Conservation (phyloP, 345 rosid genomes). For the Lumnitzera littorea region DNA sequence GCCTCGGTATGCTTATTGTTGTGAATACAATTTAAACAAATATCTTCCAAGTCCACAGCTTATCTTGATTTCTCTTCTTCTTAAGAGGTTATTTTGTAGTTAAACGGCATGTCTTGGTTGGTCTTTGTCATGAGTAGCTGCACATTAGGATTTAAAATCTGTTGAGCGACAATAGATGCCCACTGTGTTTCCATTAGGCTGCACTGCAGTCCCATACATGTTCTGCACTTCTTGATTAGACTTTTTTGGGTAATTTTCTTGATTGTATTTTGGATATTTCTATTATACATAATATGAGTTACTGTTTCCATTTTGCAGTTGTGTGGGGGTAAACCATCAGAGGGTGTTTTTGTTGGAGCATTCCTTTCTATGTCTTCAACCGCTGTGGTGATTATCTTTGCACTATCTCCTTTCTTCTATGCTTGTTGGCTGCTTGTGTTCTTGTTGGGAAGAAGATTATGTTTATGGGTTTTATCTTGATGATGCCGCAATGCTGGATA, state of each 20-base stretch:
- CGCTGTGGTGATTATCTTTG: constrained; percentile 63
- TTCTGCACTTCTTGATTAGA: not conserved
- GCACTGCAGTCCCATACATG: not conserved
- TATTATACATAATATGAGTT: constrained; percentile 14
- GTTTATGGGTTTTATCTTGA: not conserved
- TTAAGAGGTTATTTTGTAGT: no score
- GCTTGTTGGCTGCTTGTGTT: not conserved
- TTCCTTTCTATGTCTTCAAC: constrained; percentile 94
- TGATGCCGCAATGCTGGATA: not conserved
- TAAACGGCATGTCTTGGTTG: no score
- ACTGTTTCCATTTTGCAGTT: constrained; percentile 46
- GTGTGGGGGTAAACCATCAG: constrained; percentile 85
- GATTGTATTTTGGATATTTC: not conserved
- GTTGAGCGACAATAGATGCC: no score
- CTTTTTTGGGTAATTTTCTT: constrained; percentile 1
- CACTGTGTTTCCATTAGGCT: no score
- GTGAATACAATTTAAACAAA: not conserved
- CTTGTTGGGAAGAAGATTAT: not conserved
- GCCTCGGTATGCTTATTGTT: constrained; percentile 48
- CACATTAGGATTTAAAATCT: no score
- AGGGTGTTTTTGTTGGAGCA: constrained; percentile 85
- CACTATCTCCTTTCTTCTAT: not conserved
- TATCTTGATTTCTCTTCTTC: no score
- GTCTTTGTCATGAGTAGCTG: no score
- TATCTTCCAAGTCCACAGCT: not conserved